Base-by-base conservation (phyloP, 129 eudicot genomes). In the Scalesia atractyloides region DNA sequence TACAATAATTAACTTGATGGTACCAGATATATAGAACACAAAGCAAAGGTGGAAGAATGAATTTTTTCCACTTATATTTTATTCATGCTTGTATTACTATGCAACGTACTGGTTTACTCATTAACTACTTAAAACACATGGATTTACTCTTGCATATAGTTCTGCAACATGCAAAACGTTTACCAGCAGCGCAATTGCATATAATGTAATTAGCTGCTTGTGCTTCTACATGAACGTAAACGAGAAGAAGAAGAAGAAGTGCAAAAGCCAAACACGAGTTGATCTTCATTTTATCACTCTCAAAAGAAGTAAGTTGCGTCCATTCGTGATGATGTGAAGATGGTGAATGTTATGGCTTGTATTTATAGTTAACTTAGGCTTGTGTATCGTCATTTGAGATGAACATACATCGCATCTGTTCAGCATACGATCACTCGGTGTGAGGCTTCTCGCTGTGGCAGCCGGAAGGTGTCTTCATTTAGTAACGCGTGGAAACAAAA, bases 251-350 rank as follows among this genome's bases (percentile, higher is more conserved):
- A 37, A 75, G 54, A 51, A 74, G 66, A 30, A 30, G 34, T 53
- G 79, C 73, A 11, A 65, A 53, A 53, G 66, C 47, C 7, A 75
- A 66, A 57, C 73, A 65, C 58, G 58, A 65, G 66, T 53, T 75
- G 73, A 65, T 75, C 57, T 75, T 75, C 79, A 75, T 75, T 65
- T 75, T 53, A 51, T 37, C 30, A 36, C 63, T 3, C 64, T 74
- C 19, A 6, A 3, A 22, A 63, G 1, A 13, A 15, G 3, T 22
- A 36, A 16, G 14, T 16, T n/a, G 10, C 0, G 57, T 39, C 9
- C 44, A 8, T 43, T 50, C 33, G 12, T 64, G 7, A 33, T 41
- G 46, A 50, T 64, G 54, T 37, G 79, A 30, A 2, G 30, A 54
- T 24, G 41, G 1, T 53, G 43, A 50, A 43, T 1, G 1, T 24